Percentiles rank a stretch among this genome's conserved stretches.
These are phyloP conservation scores for Diaporthe citriasiana DNA, from an alignment of 2,329 filamentous ascomycete species.

Conservation along the genomic window DNA sequence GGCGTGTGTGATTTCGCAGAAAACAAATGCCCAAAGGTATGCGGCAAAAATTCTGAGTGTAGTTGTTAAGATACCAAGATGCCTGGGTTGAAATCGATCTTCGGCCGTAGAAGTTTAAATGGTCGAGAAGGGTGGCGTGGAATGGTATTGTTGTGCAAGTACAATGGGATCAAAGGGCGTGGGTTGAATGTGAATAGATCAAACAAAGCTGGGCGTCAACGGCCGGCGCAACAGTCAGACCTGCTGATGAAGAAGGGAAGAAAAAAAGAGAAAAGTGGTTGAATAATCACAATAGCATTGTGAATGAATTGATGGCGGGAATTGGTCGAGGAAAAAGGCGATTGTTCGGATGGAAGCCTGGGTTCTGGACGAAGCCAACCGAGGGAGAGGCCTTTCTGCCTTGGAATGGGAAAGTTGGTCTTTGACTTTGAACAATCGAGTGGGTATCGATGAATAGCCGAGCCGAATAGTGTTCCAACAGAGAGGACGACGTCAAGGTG, in stretches of 20 bases:
- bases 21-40: not conserved
- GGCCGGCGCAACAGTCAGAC: constrained; percentile 42
- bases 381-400: constrained; percentile 33
- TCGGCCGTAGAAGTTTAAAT: constrained; percentile 8
- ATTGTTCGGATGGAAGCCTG: constrained; percentile 4
- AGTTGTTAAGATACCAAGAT: not conserved
- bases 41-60: not conserved
- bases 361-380: constrained; percentile 23
- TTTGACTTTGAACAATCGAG: not conserved
- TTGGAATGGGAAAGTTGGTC: not conserved
- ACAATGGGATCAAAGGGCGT: constrained; percentile 23
- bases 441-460: constrained; percentile 6
- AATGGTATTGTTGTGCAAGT: constrained; percentile 35
- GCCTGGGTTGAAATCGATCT: not conserved
- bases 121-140: constrained; percentile 13
- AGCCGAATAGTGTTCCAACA: not conserved
- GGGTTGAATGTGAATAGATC: constrained; percentile 27
- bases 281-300: constrained; percentile 42
- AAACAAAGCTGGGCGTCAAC: constrained; percentile 39
- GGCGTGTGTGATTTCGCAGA: constrained; percentile 33
- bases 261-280: constrained; percentile 27
- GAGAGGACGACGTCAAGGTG: not conserved
- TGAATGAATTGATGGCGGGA: constrained; percentile 25
- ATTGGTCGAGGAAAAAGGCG: constrained; percentile 11
- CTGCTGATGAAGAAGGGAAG: constrained; percentile 43